A percentile compares a stretch with the other conserved stretches of the same genome.
phyloP scores from a whole-genome alignment of 352 stramenopile species.

The Phytophthora megakarya region DNA sequence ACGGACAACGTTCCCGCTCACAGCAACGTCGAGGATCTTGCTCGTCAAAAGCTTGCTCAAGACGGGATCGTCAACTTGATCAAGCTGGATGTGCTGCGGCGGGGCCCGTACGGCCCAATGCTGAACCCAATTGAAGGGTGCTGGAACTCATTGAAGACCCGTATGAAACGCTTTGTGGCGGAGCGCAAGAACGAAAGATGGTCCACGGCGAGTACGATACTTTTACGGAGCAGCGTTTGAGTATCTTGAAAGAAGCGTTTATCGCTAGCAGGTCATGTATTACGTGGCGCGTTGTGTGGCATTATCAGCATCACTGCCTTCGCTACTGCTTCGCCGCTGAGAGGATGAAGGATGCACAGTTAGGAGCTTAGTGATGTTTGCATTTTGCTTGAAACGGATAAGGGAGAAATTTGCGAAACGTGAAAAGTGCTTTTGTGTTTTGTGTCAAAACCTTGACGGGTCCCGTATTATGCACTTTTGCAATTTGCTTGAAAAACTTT shows the following conservation, averaged over 20 bases:
- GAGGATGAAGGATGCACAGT: background rate
- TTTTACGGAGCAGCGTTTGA: background rate
- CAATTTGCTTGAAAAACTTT: constrained; percentile 12
- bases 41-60: background rate
- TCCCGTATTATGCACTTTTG: background rate
- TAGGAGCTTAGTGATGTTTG: constrained; percentile 4
- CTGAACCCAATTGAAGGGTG: constrained; percentile 31
- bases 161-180: constrained; percentile 13
- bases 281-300: background rate
- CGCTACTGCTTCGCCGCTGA: constrained; percentile 11
- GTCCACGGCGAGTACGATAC: constrained; percentile 17
- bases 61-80: constrained; percentile 25
- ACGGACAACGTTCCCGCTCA: constrained; percentile 28
- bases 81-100: constrained; percentile 6
- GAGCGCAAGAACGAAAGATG: constrained; percentile 17
- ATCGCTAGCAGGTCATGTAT: background rate
- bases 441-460: too few relatives aligned
- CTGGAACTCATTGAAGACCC: constrained; percentile 27
- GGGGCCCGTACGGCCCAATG: constrained; percentile 28
- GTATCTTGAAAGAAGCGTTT: background rate
- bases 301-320: constrained; percentile 4
- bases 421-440: too few relatives aligned
- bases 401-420: too few relatives aligned
- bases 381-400: too few relatives aligned
- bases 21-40: constrained; percentile 6